phyloP scores from a whole-genome alignment of 495 filamentous ascomycete species.

The Haplographium delicatum region DNA sequence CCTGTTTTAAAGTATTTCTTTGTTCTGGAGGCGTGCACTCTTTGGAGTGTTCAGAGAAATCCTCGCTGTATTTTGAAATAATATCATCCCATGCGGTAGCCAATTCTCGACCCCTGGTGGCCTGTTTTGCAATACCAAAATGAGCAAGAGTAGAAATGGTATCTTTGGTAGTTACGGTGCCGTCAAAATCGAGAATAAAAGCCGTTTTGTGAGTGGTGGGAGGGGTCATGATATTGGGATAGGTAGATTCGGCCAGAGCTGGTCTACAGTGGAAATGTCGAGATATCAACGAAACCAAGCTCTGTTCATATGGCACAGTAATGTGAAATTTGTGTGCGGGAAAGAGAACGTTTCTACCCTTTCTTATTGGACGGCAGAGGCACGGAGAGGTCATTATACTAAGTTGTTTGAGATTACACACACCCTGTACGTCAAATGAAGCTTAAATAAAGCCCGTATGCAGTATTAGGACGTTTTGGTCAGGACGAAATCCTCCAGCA shows the following conservation, averaged over 20 bases:
- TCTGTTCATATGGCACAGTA: no score
- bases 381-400: no score
- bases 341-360: no score
- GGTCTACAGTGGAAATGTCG: no score
- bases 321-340: no score
- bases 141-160: conserved; percentile 13
- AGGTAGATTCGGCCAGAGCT: no score
- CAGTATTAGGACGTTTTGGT: no score
- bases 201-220: not conserved
- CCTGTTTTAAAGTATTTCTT: conserved; percentile 2
- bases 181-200: conserved; percentile 23
- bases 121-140: conserved; percentile 6
- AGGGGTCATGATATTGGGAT: not conserved
- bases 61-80: conserved; percentile 9
- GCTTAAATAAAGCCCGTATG: no score
- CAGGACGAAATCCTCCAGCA: no score
- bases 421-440: not conserved
- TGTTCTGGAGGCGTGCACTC: conserved; percentile 6
- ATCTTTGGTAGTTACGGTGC: conserved; percentile 21
- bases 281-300: no score
- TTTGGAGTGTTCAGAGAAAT: conserved; percentile 6
- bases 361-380: no score
- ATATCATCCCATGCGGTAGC: conserved; percentile 11
- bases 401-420: not conserved
- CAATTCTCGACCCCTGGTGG: not conserved